Evolutionary conservation across 192 early-diverging fungal species (phyloP), one percentile per base, ranked within the genome.

Genomic region (Paraglomus brasilianum): DNA sequence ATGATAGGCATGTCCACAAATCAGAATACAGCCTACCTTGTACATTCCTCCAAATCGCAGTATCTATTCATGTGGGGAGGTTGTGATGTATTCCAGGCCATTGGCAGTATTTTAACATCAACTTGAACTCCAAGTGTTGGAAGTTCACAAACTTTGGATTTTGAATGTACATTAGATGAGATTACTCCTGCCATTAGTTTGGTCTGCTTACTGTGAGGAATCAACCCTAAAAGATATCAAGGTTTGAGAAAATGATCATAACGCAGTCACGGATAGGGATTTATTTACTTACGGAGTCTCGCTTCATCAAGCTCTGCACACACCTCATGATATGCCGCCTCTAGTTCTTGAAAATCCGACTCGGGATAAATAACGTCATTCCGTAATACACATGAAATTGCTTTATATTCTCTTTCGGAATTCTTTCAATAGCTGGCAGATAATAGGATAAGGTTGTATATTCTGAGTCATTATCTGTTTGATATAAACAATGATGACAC

Each of bases 351-450:
- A 56, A 56, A 56, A 4, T 56, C 53, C 2, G 10, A n/a, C 30
- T 56, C n/a, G 10, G 53, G 6, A 21, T 56, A 56, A 56, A 56
- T 56, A 56, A 56, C 22, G 30, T 56, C 53, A 56, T 6, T 56
- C 8, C 53, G 53, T 56, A 45, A 64, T 64, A 40, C 11, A 63
- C 44, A 46, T 47, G n/a, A n/a, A n/a, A n/a, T n/a, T n/a, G 45
- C 61, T 45, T 44, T 63, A 63, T 46, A 63, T 63, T 46, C 39
- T 63, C 43, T n/a, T n/a, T n/a, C n/a, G n/a, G n/a, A n/a, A n/a
- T n/a, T n/a, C n/a, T 63, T 46, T 63, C 43, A n/a, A 10, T 24
- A 45, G 43, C 17, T 45, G 14, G 19, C 24, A 47, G 19, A 46
- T 63, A 63, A 17, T 63, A 14, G 8, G 44, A 22, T n/a, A 19